Percentiles rank a stretch among this genome's conserved stretches.
phyloP scores from a whole-genome alignment of 2,329 filamentous ascomycete genomes.

The Bipolaris cookei region DNA sequence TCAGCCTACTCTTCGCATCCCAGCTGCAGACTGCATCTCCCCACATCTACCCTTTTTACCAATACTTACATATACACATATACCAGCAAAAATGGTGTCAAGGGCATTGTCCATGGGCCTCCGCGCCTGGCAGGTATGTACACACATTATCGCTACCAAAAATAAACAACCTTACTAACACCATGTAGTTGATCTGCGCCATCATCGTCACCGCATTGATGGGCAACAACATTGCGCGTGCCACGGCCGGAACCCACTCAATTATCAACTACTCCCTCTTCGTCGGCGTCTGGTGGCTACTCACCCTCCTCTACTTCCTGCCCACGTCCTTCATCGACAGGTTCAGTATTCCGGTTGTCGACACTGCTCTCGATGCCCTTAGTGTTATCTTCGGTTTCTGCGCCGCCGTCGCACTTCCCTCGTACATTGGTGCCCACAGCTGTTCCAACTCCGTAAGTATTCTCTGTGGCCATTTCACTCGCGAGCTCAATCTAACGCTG shows the following conservation, averaged over 20 bases:
- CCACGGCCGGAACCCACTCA: conserved; percentile 60
- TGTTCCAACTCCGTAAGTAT: conserved; percentile 65
- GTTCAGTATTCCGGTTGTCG: conserved; percentile 60
- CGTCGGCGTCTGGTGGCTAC: conserved; percentile 68
- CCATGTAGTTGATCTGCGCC: conserved; percentile 62
- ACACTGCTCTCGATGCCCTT: conserved; percentile 63
- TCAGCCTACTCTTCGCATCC: conserved; percentile 5
- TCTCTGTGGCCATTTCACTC: too few species aligned
- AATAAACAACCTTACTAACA: not conserved
- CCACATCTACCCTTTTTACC: conserved; percentile 5
- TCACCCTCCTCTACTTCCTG: conserved; percentile 69
- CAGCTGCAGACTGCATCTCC: conserved; percentile 4
- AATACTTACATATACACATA: conserved; percentile 13
- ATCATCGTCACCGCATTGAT: conserved; percentile 66
- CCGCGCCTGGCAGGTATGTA: conserved; percentile 51
- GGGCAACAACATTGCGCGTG: conserved; percentile 66
- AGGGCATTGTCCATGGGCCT: conserved; percentile 50
- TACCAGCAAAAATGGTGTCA: conserved; percentile 49
- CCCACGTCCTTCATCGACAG: conserved; percentile 61
- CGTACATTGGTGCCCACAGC: conserved; percentile 71
- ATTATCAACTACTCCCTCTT: conserved; percentile 72
- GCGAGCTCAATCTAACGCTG: not conserved
- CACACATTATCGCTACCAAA: not conserved
- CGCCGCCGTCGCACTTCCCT: conserved; percentile 71
- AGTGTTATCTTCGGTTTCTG: conserved; percentile 74